phyloP scores from a whole-genome alignment of 441 rosid genomes.

The Melastoma candidum region DNA sequence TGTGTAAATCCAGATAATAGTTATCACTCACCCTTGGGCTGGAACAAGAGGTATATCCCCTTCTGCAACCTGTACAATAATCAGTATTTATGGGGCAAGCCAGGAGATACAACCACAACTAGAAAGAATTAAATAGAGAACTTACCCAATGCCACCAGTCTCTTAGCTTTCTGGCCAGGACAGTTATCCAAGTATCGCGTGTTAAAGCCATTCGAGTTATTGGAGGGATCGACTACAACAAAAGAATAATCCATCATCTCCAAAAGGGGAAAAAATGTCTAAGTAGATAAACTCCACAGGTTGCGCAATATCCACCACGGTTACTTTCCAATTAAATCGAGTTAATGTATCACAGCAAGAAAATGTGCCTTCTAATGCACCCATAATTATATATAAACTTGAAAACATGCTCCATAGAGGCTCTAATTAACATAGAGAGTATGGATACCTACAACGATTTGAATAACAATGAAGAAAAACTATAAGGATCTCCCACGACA shows the following conservation, averaged over 20 bases:
- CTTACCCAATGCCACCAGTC: conserved; percentile 99
- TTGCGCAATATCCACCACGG: too few relatives aligned
- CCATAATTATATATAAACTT: too few relatives aligned
- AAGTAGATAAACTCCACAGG: too few relatives aligned
- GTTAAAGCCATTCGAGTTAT: conserved; percentile 91
- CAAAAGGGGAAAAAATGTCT: too few relatives aligned
- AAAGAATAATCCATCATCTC: not conserved
- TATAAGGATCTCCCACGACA: too few relatives aligned
- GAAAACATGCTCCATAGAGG: too few relatives aligned
- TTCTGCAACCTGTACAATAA: conserved; percentile 73
- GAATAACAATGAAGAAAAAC: too few relatives aligned
- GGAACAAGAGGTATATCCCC: conserved; percentile 96
- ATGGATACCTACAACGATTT: too few relatives aligned
- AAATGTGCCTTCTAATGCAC: too few relatives aligned
- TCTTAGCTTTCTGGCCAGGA: conserved; percentile 91
- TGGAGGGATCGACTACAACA: conserved; percentile 86
- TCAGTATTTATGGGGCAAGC: conserved; percentile 9
- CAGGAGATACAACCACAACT: conserved; percentile 12
- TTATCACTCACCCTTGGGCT: conserved; percentile 77
- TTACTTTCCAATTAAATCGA: too few relatives aligned
- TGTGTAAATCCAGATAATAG: conserved; percentile 18
- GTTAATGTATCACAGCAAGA: too few relatives aligned
- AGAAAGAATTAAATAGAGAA: conserved; percentile 21
- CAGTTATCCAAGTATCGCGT: conserved; percentile 96
- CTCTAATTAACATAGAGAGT: too few relatives aligned